These are phyloP conservation scores for Micractinium sp. DNA, from an alignment of 139 green algal genomes.

Conservation along the genomic window DNA sequence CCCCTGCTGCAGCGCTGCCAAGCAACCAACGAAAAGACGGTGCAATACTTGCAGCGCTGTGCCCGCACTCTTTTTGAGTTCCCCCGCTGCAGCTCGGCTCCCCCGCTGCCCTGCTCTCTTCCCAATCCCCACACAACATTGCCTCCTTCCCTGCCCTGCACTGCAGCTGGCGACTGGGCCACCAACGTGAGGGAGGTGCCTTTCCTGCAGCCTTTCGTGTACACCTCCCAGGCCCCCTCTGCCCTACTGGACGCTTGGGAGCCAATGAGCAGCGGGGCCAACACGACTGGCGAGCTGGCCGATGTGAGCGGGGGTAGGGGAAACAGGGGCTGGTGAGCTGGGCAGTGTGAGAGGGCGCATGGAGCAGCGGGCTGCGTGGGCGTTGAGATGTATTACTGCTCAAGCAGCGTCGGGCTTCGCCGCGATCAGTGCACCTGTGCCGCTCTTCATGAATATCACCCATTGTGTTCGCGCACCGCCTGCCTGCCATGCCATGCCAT, in stretches of 20 bases:
- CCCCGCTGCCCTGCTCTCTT: too few relatives aligned
- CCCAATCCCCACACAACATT: too few relatives aligned
- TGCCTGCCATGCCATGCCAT: too few relatives aligned
- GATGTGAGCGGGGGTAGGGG: background rate
- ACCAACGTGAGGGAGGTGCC: background rate
- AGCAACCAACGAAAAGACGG: too few relatives aligned
- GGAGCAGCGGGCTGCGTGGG: background rate
- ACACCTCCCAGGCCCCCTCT: slow-evolving; percentile 30
- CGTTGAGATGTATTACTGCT: background rate
- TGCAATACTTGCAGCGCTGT: too few relatives aligned
- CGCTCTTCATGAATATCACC: too few relatives aligned
- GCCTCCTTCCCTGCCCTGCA: too few relatives aligned
- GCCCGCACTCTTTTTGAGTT: too few relatives aligned
- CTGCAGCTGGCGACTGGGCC: background rate
- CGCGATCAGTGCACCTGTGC: too few relatives aligned
- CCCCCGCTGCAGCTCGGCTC: too few relatives aligned
- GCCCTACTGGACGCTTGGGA: slow-evolving; percentile 8
- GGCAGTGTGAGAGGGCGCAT: background rate
- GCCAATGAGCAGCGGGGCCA: background rate
- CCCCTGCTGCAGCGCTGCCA: too few relatives aligned
- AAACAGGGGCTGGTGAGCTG: background rate
- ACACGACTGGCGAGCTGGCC: background rate
- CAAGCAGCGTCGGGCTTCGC: background rate
- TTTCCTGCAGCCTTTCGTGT: slow-evolving; percentile 27
- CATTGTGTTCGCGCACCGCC: too few relatives aligned